Evolutionary conservation across 169 alveolate genomes (phyloP).

Genomic region (Plasmodium chabaudi): DNA sequence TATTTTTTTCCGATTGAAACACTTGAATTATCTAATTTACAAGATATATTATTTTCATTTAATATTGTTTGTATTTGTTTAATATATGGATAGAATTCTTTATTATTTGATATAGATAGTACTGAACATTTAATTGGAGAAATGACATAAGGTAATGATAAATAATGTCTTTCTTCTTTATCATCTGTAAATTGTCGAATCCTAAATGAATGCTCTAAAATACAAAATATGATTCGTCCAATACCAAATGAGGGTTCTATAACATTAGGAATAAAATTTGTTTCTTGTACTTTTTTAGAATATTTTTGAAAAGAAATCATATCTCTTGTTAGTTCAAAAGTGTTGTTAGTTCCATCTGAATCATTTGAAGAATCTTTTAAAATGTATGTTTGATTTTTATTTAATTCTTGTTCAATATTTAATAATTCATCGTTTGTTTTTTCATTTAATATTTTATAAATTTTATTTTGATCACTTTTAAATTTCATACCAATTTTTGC

Average conservation of each 20-base stretch:
- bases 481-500: constrained; percentile 91
- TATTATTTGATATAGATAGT: constrained; percentile 93
- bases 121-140: constrained; percentile 97
- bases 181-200: constrained; percentile 88
- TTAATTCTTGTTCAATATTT: constrained; percentile 79
- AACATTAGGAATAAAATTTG: constrained; percentile 95
- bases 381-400: constrained; percentile 68
- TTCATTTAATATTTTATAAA: constrained; percentile 76
- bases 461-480: constrained; percentile 86
- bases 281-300: constrained; percentile 93
- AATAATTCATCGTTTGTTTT: constrained; percentile 76
- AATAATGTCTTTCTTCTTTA: constrained; percentile 91
- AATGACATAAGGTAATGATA: constrained; percentile 93
- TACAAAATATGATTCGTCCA: constrained; percentile 95
- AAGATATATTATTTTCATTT: constrained; percentile 87
- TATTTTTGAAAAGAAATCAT: constrained; percentile 90
- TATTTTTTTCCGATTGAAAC: constrained; percentile 96
- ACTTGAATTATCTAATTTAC: constrained; percentile 94
- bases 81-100: constrained; percentile 86
- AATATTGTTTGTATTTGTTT: constrained; percentile 77
- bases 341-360: not conserved
- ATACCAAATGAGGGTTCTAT: constrained; percentile 99
- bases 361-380: constrained; percentile 32
- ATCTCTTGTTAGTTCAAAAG: constrained; percentile 78
- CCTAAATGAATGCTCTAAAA: constrained; percentile 96